phyloP scores from a whole-genome alignment of 768 basidiomycete species.

The Ramaria sp. region DNA sequence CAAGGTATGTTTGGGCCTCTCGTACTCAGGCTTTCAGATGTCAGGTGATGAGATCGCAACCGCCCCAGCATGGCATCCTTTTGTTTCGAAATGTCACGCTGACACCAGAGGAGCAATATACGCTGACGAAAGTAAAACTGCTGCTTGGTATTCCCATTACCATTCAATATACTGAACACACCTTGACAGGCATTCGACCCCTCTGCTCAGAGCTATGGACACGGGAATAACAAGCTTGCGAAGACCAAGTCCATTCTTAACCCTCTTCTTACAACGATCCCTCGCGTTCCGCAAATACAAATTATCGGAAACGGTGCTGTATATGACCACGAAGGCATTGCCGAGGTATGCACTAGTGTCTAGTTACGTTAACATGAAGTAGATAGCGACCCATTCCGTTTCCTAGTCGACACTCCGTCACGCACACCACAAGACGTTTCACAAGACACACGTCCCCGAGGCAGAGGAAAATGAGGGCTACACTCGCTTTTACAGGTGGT shows the following conservation, averaged over 20 bases:
- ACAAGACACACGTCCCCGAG: slow-evolving; percentile 62
- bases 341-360: slow-evolving; percentile 27
- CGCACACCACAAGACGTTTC: slow-evolving; percentile 77
- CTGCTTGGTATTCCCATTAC: no score
- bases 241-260: slow-evolving; percentile 70
- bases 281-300: slow-evolving; percentile 80
- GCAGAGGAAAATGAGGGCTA: slow-evolving; percentile 66
- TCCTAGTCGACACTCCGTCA: slow-evolving; percentile 62
- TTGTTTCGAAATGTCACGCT: no score
- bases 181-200: slow-evolving; percentile 63
- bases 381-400: neutral
- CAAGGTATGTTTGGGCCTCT: no score
- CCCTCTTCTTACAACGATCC: slow-evolving; percentile 85
- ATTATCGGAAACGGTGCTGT: slow-evolving; percentile 84
- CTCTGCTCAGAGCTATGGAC: slow-evolving; percentile 55
- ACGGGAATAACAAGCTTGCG: slow-evolving; percentile 82
- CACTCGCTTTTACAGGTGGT: slow-evolving; percentile 85
- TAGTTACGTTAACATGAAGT: no score
- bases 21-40: no score
- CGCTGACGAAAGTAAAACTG: no score
- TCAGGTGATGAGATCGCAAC: no score
- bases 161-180: no score
- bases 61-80: no score
- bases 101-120: no score
- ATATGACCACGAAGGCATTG: slow-evolving; percentile 74